Evolutionary conservation across 331 rosid species (phyloP), one percentile per base, ranked within the genome.

Genomic region (Rhamnella rubrinervis): DNA sequence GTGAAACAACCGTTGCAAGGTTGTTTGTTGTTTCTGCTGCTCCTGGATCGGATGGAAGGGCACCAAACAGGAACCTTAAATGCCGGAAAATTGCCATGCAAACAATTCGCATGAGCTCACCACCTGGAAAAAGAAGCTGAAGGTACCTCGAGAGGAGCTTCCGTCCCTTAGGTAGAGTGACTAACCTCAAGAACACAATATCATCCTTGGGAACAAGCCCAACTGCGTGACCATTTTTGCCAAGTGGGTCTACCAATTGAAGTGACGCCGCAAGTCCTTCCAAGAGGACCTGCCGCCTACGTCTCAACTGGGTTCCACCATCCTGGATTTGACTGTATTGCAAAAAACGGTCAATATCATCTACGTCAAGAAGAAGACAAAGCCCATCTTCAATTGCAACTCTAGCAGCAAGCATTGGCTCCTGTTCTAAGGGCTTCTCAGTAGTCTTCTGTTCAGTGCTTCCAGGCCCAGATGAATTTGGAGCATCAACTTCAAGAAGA

Each of bases 51-150:
- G 91, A 52, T 20, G 96, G 93, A 50, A 85, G 85, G 73, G 81
- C 80, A 71, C 98, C 98, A 70, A 93, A 90, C 85, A 93, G 77
- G 80, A 88, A 90, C 77, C 97, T 82, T 56, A 88, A 72, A 74
- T 93, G 98, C 57, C 97, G 96, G 77, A 93, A 88, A 62, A 93
- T 70, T 6, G 98, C 92, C 98, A 93, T 93, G 83, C 97, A 90
- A 40, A 90, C 97, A 80, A 90, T 82, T 52, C 96, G 87, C 90
- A 88, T 58, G 66, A 93, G 96, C 72, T 88, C 97, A 50, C 93
- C 85, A 56, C 91, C 96, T 12, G 90, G 87, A 63, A 77, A 79
- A 50, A 93, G 90, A 71, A 90, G 82, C 79, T 70, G 81, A 50
- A 93, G 97, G 79, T 78, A 93, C 82, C 71, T 85, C 1, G 83